Percentiles rank a stretch among this genome's conserved stretches.
These are phyloP conservation scores for Podospora comata DNA, from an alignment of 495 filamentous ascomycete genomes.

Conservation along the genomic window DNA sequence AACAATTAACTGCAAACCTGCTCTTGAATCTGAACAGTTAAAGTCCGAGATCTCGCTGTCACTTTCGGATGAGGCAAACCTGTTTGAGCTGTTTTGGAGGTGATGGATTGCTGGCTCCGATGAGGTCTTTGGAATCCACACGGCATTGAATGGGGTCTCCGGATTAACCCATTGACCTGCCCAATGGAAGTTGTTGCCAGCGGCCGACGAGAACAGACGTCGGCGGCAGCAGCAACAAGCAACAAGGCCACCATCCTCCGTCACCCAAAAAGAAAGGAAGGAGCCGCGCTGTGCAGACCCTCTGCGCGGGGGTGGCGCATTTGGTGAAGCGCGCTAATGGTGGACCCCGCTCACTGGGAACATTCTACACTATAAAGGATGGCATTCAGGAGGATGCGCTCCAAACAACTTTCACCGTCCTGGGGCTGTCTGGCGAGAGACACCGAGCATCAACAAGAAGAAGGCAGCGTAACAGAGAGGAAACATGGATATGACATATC, in stretches of 20 bases:
- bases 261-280: constrained; percentile 9
- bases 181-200: too few relatives aligned
- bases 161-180: too few relatives aligned
- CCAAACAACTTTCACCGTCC: background rate
- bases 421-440: background rate
- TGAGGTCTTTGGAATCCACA: background rate
- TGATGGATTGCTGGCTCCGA: too few relatives aligned
- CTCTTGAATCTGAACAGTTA: background rate
- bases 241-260: background rate
- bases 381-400: background rate
- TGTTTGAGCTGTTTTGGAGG: background rate
- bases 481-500: background rate
- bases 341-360: background rate
- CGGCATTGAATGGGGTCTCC: too few relatives aligned
- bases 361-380: background rate
- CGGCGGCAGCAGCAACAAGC: too few relatives aligned
- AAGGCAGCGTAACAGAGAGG: background rate
- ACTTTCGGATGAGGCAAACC: background rate
- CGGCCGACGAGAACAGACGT: too few relatives aligned
- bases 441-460: too few relatives aligned
- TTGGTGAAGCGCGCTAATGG: constrained; percentile 7
- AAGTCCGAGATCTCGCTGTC: background rate
- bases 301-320: constrained; percentile 11
- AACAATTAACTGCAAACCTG: background rate
- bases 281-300: constrained; percentile 5